Evolutionary conservation across 2,329 filamentous ascomycete species (phyloP), one percentile per base, ranked within the genome.

Genomic region (Ploettnerulaceae sp.): DNA sequence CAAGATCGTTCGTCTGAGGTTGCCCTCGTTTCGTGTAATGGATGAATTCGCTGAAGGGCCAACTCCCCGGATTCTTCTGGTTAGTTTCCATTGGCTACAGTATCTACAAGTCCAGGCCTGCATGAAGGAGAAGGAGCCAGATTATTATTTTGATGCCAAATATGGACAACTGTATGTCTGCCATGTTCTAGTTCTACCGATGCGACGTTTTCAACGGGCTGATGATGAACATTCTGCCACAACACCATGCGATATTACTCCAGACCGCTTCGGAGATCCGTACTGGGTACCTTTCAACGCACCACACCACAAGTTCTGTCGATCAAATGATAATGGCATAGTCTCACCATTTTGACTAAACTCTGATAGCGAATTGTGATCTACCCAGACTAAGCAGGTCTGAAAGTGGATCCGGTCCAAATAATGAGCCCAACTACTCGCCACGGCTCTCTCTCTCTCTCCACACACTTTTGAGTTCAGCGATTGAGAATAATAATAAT

Each of bases 91-190:
- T 42, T 49, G 37, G 24, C 36, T 41, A 6, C n/a, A n/a, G n/a
- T n/a, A 22, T 25, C 29, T 35, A 20, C 37, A 49, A 47, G 25
- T 36, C 40, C 28, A 37, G 36, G 37, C 41, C 37, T 40, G 50
- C 53, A 55, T 55, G 48, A 55, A 44, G 40, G n/a, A 40, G 34
- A 36, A 53, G 40, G 48, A n/a, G n/a, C n/a, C n/a, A n/a, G n/a
- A n/a, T n/a, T n/a, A n/a, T n/a, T n/a, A n/a, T n/a, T 49, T 49
- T 22, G 46, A 31, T 39, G 43, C 43, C 45, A 33, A 17, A 51
- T 51, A 44, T 25, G 49, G 37, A 42, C 43, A 28, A 38, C n/a
- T 53, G 47, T 44, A 47, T 43, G 18, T 25, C 24, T 49, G 28
- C 25, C 35, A 38, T 24, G 18, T 24, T 38, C 6, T 20, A 7